Evolutionary conservation across 768 basidiomycete species (phyloP).

Genomic region (Brasilioporus rufonigricans): DNA sequence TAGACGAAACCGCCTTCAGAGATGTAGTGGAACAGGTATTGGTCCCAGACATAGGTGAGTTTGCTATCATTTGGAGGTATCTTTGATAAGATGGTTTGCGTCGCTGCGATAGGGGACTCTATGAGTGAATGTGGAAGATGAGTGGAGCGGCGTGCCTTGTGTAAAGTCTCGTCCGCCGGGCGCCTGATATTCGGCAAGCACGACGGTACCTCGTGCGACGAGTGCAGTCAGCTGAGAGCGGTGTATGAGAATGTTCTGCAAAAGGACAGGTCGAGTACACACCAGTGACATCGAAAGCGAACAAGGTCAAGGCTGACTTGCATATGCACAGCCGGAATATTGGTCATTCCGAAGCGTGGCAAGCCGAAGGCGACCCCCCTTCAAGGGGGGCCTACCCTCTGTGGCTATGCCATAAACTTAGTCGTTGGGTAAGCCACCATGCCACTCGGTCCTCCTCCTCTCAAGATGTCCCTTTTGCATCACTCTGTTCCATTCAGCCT

Average conservation of each 20-base stretch:
- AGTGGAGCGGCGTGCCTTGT: constrained; percentile 53
- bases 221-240: constrained; percentile 71
- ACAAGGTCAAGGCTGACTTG: not conserved
- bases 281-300: constrained; percentile 27
- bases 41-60: constrained; percentile 86
- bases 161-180: constrained; percentile 80
- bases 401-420: no score
- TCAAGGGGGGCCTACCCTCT: no score
- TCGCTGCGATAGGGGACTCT: constrained; percentile 46
- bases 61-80: constrained; percentile 91
- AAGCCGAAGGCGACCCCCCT: no score
- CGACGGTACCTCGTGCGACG: constrained; percentile 71
- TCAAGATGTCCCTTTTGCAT: no score
- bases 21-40: constrained; percentile 93
- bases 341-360: no score
- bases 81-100: constrained; percentile 87
- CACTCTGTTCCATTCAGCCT: no score
- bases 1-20: constrained; percentile 85
- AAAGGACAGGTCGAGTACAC: not conserved
- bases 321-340: no score
- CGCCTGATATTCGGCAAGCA: constrained; percentile 85
- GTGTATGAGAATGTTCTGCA: not conserved
- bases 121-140: not conserved
- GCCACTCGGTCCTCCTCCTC: no score
- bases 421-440: no score